Evolutionary conservation across 148 eudicot genomes (phyloP).

Genomic region (Drosera capensis): DNA sequence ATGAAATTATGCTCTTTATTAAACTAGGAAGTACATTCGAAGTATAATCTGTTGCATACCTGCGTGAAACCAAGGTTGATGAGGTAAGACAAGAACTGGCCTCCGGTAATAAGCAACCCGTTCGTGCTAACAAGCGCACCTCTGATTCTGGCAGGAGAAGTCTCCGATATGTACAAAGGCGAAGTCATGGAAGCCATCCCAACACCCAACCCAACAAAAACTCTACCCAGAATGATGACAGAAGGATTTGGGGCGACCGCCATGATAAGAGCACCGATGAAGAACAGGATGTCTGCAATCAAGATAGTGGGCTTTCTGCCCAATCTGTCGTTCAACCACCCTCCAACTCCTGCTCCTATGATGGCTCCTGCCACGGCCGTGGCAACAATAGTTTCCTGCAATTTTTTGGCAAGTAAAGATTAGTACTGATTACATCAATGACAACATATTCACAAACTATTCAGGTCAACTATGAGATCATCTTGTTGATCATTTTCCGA

Average conservation of each 20-base stretch:
- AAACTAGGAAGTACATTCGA: background rate
- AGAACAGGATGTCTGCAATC: conserved; percentile 44
- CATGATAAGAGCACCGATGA: conserved; percentile 53
- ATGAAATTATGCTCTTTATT: background rate
- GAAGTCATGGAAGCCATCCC: conserved; percentile 86
- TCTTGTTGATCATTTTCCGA: background rate
- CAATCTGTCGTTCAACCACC: conserved; percentile 38
- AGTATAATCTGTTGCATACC: conserved; percentile 7
- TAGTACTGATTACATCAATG: too few species aligned
- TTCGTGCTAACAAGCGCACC: conserved; percentile 73
- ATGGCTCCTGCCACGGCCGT: conserved; percentile 75
- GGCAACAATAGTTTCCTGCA: conserved; percentile 64
- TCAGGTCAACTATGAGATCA: too few species aligned
- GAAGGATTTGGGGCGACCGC: conserved; percentile 35
- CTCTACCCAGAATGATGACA: conserved; percentile 50
- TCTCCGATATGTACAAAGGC: conserved; percentile 65
- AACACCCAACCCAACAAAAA: conserved; percentile 63
- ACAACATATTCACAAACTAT: too few species aligned
- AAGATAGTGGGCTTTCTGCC: conserved; percentile 51
- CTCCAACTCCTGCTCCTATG: conserved; percentile 53
- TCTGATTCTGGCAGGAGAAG: conserved; percentile 57
- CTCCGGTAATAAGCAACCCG: conserved; percentile 53
- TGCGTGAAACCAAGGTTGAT: conserved; percentile 51
- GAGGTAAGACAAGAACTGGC: conserved; percentile 50
- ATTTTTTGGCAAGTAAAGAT: too few species aligned